Percentiles rank a stretch among this genome's conserved stretches.
These are phyloP conservation scores for Globisporangium paroecandrum DNA, from an alignment of 352 stramenopile species.

Conservation along the genomic window DNA sequence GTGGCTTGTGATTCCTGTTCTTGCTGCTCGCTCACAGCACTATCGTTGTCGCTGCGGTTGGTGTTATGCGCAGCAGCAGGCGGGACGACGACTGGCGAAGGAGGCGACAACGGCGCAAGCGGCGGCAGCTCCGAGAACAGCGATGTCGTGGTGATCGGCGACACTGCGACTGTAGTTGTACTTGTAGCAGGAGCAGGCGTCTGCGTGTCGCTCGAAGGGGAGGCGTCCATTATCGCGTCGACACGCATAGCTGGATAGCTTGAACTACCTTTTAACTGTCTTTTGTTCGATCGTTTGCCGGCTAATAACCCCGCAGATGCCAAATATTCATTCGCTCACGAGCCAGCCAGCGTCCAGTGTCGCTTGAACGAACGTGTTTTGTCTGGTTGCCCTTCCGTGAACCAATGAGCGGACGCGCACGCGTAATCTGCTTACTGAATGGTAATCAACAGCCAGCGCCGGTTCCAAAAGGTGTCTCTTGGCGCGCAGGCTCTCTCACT, in stretches of 20 bases:
- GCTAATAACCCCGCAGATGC: not conserved
- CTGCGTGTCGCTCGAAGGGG: not conserved
- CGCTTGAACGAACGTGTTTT: not conserved
- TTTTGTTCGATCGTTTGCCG: not conserved
- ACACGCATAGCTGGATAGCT: not conserved
- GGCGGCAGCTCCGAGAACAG: not conserved
- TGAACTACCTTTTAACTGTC: not conserved
- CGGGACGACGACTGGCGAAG: not conserved
- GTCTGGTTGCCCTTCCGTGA: not conserved
- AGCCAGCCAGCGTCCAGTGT: not conserved
- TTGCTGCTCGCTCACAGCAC: not conserved
- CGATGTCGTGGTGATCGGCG: conserved; percentile 4
- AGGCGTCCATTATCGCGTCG: not conserved
- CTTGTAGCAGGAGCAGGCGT: not conserved
- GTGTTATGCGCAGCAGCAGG: not conserved
- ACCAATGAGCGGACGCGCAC: not conserved
- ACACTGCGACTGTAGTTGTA: conserved; percentile 2
- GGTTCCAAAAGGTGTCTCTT: not conserved
- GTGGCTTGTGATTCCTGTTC: not conserved
- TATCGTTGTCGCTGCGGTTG: not conserved
- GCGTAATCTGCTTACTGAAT: not conserved
- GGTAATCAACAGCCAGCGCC: not conserved
- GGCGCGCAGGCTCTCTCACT: not conserved
- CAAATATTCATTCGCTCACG: not conserved
- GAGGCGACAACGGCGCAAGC: conserved; percentile 1